Base-by-base conservation (phyloP, 2,329 filamentous ascomycete species). In the Nigrograna mackinnonii region DNA sequence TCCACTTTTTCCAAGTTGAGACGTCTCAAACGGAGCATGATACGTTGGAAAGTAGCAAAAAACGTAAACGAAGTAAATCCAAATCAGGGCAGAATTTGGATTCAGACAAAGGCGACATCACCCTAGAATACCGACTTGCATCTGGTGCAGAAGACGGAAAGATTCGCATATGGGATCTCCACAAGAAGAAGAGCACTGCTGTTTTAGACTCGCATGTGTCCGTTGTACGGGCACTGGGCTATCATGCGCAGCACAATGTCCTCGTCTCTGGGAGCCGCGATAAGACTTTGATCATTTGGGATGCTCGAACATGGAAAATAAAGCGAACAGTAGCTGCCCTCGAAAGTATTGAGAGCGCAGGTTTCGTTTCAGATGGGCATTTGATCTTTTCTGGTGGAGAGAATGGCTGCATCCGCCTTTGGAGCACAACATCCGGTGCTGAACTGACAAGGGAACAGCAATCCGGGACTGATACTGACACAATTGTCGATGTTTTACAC, bases 61-160 rank as follows among this genome's bases (percentile, higher is more conserved):
- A 63, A 50, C 74, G 55, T 67, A 70, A 51, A 46, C 50, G 62
- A 32, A 52, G 37, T 74, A 77, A 55, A 69, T 72, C 49, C 56
- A 73, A 58, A 66, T 71, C 53, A 66, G 68, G 72, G 54, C 58
- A 80, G 62, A 69, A 73, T n/a, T 19, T 21, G 5, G 39, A 47
- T 11, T 67, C 72, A 44, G 66, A 63, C 6, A 62, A 60, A 4
- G 70, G 69, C 4, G 77, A 77, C 31, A 75, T 62, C 52, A 79
- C 59, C 52, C 77, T 68, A 71, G 78, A 83, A 20, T 95, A 95
- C 65, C 79, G 90, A 35, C 78, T 99, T 13, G 91, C 91, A 4
- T 95, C 91, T 22, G 94, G 92, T 49, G 91, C 88, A 47, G 95
- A 99, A 68, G 92, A 97, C 65, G 94, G 94, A 22, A 95, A 92